Conservation (phyloP, 371 early-diverging fungal species). For the Dinochytrium kinnereticum region DNA sequence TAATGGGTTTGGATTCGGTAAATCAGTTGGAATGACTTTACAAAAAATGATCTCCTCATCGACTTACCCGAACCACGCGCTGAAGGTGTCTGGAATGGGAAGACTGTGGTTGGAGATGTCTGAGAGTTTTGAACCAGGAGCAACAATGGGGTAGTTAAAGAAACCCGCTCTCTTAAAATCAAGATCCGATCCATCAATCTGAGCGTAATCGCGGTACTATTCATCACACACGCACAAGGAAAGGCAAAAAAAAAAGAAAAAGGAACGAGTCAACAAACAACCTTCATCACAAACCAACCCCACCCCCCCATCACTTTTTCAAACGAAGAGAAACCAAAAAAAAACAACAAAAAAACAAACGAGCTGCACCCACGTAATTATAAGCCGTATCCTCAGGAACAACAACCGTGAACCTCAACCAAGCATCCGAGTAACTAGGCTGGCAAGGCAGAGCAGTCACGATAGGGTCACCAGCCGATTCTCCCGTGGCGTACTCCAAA, state of each 20-base stretch:
- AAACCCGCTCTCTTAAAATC: conserved; percentile 14
- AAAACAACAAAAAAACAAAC: too few relatives aligned
- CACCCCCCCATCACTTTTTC: background rate
- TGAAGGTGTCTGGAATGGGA: conserved; percentile 14
- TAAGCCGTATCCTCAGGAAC: background rate
- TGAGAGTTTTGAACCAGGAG: conserved; percentile 21
- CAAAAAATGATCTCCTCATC: background rate
- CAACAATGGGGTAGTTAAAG: conserved; percentile 32
- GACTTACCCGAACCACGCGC: conserved; percentile 27
- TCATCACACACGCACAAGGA: too few relatives aligned
- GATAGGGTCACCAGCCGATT: conserved; percentile 16
- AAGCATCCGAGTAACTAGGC: conserved; percentile 14
- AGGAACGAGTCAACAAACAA: too few relatives aligned
- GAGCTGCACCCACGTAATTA: conserved; percentile 9
- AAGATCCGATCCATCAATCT: background rate
- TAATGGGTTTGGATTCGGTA: background rate
- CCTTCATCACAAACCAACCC: background rate
- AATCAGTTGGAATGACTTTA: background rate
- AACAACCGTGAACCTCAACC: conserved; percentile 18
- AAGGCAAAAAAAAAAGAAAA: too few relatives aligned
- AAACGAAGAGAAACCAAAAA: background rate
- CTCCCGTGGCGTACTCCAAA: conserved; percentile 10
- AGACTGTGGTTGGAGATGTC: background rate
- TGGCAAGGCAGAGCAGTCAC: background rate
- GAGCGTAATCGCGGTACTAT: conserved; percentile 23